phyloP scores from a whole-genome alignment of 1,139 yeast genomes.

The Pneumocystis carinii region DNA sequence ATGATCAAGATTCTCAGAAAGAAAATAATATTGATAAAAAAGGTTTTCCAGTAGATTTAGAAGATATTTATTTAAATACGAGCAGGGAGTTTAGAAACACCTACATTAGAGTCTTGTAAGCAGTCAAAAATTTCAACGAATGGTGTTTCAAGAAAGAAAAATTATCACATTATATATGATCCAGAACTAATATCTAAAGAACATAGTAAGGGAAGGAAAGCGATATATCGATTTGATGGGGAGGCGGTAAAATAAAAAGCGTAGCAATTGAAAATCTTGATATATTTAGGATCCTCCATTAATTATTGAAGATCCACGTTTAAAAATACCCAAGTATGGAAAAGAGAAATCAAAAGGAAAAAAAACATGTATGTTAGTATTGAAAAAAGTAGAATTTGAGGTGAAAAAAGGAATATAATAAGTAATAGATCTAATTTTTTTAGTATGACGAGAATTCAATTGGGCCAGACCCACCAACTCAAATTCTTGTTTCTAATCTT shows the following conservation, averaged over 20 bases:
- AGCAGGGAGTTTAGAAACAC: not conserved
- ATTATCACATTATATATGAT: conserved; percentile 9
- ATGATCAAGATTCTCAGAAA: not conserved
- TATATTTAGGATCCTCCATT: not conserved
- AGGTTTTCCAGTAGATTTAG: not conserved
- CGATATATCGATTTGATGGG: conserved; percentile 10
- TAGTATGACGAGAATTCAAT: conserved; percentile 54
- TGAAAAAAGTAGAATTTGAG: conserved; percentile 5
- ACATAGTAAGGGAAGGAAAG: conserved; percentile 3
- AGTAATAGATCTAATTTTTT: conserved; percentile 17
- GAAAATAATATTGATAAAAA: not conserved
- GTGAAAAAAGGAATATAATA: conserved; percentile 5
- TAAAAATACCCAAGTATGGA: conserved; percentile 46
- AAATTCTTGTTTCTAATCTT: conserved; percentile 56
- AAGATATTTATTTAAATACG: not conserved
- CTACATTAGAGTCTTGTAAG: not conserved
- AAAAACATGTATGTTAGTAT: conserved; percentile 26
- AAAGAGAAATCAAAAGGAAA: conserved; percentile 29
- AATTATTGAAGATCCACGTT: conserved; percentile 13
- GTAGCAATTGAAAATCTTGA: not conserved
- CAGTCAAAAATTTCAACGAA: not conserved
- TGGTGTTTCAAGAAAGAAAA: conserved; percentile 3
- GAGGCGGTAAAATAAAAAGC: conserved; percentile 2
- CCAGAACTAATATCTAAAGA: conserved; percentile 11
- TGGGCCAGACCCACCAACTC: conserved; percentile 61